Evolutionary conservation across 306 rosid species (phyloP), one percentile per base, ranked within the genome.

Genomic region (Biancaea sappan): DNA sequence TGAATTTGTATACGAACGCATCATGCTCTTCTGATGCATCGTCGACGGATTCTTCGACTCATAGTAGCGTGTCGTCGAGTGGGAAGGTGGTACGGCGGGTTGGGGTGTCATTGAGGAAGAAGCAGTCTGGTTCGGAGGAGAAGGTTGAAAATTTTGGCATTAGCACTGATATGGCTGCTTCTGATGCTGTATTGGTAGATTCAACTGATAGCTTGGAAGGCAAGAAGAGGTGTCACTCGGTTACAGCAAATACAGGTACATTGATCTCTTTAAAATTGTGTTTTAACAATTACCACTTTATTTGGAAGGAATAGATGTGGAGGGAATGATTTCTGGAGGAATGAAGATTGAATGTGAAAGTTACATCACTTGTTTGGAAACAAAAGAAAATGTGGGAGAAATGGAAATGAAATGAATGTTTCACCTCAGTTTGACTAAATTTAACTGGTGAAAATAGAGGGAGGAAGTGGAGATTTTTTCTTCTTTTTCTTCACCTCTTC

Each of bases 1-100:
- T 83, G 67, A 38, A 38, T 63, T 34, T 86, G 44, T 82, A 91
- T 2, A 84, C 84, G 91, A 88, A 65, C 43, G 92, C 80, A n/a
- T 90, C 96, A 3, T 90, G 90, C 69, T 87, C 96, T 15, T 90
- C 92, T 1, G 96, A 90, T 53, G 92, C 87, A n/a, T 84, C 92
- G 1, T 87, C 96, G n/a, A 85, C 95, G 18, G 95, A 87, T 75
- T 87, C 96, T 8, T 85, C 91, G 8, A 77, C 85, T 71, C 80
- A 83, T n/a, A 87, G 86, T 41, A 81, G 83, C 24, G 84, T 83
- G 4, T 88, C 86, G 34, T 74, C 85, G 11, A 88, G 89, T 4
- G 85, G 89, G 64, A 84, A 81, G 73, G 79, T 77, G 48, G 80
- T 51, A 2, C 79, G 79, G 60, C 84, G 79, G 46, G 77, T 68